Evolutionary conservation across 306 rosid genomes (phyloP), one percentile per base, ranked within the genome.

Genomic region (Potentilla sterilis): DNA sequence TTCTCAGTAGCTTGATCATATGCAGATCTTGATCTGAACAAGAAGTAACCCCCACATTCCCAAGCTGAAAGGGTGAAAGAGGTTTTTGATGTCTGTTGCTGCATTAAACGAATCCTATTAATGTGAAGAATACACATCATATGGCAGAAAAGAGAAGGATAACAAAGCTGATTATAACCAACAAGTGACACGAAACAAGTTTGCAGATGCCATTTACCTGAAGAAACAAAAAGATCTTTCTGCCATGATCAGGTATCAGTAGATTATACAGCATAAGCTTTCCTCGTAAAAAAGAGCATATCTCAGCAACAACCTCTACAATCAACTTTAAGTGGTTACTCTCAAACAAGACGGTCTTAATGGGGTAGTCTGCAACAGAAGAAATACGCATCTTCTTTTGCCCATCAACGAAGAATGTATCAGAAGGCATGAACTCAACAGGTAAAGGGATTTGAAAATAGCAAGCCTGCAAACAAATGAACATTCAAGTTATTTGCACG

Each of bases 1-100:
- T 38, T 69, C 59, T 84, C 87, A 5, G 80, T 77, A 64, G 79
- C 82, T 55, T 72, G 75, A 63, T 80, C 80, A 55, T 77, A 84
- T 64, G 77, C 84, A 12, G 84, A 51, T 73, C 71, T 84, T 6
- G 84, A 73, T 46, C 47, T 77, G 52, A 73, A 80, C 67, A 80
- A 52, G 67, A 77, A 83, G 79, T 84, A 84, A 4, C 84, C 87
- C 16, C 87, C 83, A 54, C 87, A 84, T 65, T 84, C 84, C 84
- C 84, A 84, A 62, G 84, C 84, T 42, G 87, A 80, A 18, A 77
- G 82, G 63, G 68, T 68, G 66, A 76, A 35, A 4, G 75, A 41
- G 68, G 69, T 69, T 58, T 58, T 37, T 32, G 62, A 61, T 6
- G 70, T 22, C 57, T 49, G 84, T 34, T 1, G 74, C 87, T 69